Percentiles rank a stretch among this genome's conserved stretches.
These are phyloP conservation scores for Fusarium buxicola DNA, from an alignment of 2,329 filamentous ascomycete species.

Conservation along the genomic window DNA sequence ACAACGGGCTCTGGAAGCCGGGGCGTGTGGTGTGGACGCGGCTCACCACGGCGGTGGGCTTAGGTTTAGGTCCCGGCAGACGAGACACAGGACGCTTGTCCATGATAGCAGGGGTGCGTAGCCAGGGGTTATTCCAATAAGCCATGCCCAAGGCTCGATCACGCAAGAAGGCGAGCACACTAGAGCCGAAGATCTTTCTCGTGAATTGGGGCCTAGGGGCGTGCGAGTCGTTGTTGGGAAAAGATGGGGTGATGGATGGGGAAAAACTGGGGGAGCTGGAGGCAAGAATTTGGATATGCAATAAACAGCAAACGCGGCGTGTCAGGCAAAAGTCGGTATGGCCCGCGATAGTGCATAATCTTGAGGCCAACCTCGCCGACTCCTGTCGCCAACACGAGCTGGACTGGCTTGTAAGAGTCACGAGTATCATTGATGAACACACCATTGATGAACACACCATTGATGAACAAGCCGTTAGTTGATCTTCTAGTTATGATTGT, in stretches of 20 bases:
- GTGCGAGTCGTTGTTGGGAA: slow-evolving; percentile 22
- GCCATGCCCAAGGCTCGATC: slow-evolving; percentile 23
- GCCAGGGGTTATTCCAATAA: slow-evolving; percentile 40
- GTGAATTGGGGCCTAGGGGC: slow-evolving; percentile 5
- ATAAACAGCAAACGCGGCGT: slow-evolving; percentile 12
- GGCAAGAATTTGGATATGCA: slow-evolving; percentile 20
- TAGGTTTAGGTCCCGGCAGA: slow-evolving; percentile 10
- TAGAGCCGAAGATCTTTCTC: slow-evolving; percentile 11
- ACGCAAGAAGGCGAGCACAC: slow-evolving; percentile 22
- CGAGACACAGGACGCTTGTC: neutral
- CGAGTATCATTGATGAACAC: slow-evolving; percentile 29
- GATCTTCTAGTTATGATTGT: slow-evolving; percentile 5
- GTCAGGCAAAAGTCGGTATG: neutral
- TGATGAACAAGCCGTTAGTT: slow-evolving; percentile 16
- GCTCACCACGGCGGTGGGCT: slow-evolving; percentile 22
- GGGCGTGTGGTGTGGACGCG: slow-evolving; percentile 22
- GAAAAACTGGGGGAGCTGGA: slow-evolving; percentile 1
- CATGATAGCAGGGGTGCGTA: slow-evolving; percentile 24
- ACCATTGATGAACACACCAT: slow-evolving; percentile 30
- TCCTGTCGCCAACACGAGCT: slow-evolving; percentile 8
- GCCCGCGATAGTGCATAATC: slow-evolving; percentile 11
- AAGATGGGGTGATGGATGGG: slow-evolving; percentile 20
- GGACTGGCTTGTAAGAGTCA: slow-evolving; percentile 17
- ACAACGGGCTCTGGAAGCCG: neutral
- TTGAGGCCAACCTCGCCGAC: slow-evolving; percentile 29